These are phyloP conservation scores for Hypoxylon fragiforme DNA, from an alignment of 495 filamentous ascomycete species.

Conservation along the genomic window DNA sequence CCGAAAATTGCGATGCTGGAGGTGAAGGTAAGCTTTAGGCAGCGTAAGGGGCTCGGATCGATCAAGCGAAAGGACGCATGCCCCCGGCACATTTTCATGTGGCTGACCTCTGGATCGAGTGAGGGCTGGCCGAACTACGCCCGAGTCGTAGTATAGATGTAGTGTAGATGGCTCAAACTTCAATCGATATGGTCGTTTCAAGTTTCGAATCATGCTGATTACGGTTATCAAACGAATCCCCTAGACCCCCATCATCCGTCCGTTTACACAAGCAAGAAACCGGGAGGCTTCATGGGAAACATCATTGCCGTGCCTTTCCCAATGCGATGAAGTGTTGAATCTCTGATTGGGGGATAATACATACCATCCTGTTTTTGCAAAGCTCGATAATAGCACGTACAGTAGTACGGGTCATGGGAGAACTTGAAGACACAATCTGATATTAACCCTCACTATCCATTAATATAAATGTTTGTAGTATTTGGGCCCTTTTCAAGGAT, in stretches of 20 bases:
- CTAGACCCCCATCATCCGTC: background rate
- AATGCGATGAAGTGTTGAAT: too few relatives aligned
- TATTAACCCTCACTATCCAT: too few relatives aligned
- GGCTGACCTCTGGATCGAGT: conserved; percentile 8
- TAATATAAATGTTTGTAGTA: too few relatives aligned
- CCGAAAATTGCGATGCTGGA: background rate
- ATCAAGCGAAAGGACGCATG: conserved; percentile 20
- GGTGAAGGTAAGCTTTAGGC: conserved; percentile 8
- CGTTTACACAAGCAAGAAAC: conserved; percentile 10
- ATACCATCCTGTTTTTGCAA: too few relatives aligned
- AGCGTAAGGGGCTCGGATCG: conserved; percentile 17
- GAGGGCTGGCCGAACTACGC: background rate
- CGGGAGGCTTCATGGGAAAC: too few relatives aligned
- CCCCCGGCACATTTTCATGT: conserved; percentile 22
- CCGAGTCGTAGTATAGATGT: background rate
- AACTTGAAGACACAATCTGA: too few relatives aligned
- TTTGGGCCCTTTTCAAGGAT: too few relatives aligned
- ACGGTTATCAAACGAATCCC: conserved; percentile 18
- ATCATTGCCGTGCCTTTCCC: too few relatives aligned
- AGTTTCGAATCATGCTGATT: conserved; percentile 21
- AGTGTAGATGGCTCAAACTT: background rate
- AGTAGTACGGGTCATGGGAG: too few relatives aligned
- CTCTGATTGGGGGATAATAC: too few relatives aligned
- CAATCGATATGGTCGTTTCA: conserved; percentile 2
- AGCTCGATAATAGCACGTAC: too few relatives aligned